Evolutionary conservation across 139 green algal genomes (phyloP).

Genomic region (Penium margaritaceum): DNA sequence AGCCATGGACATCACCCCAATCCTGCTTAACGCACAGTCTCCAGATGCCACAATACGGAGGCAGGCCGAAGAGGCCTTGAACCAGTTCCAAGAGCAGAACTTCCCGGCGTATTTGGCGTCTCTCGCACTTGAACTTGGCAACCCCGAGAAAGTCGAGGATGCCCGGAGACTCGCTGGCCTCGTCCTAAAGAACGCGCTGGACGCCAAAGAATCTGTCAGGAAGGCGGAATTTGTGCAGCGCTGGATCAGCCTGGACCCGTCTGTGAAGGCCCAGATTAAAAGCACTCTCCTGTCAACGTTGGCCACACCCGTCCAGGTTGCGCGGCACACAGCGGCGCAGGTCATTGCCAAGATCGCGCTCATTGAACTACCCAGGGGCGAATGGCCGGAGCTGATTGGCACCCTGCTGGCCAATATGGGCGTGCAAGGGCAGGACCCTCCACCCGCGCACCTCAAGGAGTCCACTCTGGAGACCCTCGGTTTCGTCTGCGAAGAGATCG

Average conservation of each 20-base stretch:
- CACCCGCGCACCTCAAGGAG: conserved; percentile 51
- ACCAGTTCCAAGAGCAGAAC: conserved; percentile 67
- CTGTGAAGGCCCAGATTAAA: conserved; percentile 69
- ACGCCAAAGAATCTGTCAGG: conserved; percentile 68
- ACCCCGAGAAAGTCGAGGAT: conserved; percentile 62
- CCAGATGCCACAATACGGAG: conserved; percentile 61
- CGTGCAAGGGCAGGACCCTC: not conserved
- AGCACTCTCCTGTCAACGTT: conserved; percentile 67
- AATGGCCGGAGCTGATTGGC: conserved; percentile 79
- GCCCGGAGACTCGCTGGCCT: conserved; percentile 75
- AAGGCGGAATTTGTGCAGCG: conserved; percentile 62
- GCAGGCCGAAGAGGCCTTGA: conserved; percentile 71
- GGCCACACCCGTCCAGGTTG: conserved; percentile 51
- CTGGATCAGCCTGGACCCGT: conserved; percentile 64
- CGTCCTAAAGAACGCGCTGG: conserved; percentile 90
- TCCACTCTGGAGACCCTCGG: conserved; percentile 82
- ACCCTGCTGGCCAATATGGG: conserved; percentile 61
- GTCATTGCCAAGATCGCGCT: conserved; percentile 86
- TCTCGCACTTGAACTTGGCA: conserved; percentile 71
- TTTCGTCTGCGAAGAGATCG: conserved; percentile 93
- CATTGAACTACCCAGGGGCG: conserved; percentile 74
- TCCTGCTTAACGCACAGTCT: conserved; percentile 59
- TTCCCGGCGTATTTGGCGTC: conserved; percentile 65
- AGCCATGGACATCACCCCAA: conserved; percentile 46
- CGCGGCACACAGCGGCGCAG: conserved; percentile 49